Conservation (phyloP, 768 basidiomycete species). For the Lentinus tigrinus region DNA sequence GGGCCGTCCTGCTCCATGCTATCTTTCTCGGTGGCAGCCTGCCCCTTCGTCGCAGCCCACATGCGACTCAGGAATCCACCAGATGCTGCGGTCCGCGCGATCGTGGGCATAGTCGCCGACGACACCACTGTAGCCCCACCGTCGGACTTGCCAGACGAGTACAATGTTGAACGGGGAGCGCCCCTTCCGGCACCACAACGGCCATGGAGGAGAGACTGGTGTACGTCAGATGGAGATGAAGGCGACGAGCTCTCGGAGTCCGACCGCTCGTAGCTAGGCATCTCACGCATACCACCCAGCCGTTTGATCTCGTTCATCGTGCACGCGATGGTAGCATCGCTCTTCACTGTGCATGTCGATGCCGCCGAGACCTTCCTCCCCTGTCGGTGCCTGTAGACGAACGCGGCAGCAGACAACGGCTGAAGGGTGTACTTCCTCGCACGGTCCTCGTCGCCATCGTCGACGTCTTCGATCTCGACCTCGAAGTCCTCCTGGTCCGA, state of each 20-base stretch:
- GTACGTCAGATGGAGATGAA: conserved; percentile 32
- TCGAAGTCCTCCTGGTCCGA: conserved; percentile 20
- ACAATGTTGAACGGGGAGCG: conserved; percentile 29
- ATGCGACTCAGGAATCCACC: conserved; percentile 68
- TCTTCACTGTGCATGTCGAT: conserved; percentile 37
- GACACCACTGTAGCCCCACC: not conserved
- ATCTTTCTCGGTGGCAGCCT: conserved; percentile 19
- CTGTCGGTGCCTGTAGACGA: conserved; percentile 37
- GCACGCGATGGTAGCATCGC: conserved; percentile 19
- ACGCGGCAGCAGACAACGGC: conserved; percentile 2
- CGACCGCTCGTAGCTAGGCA: conserved; percentile 2
- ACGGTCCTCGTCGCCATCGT: not conserved
- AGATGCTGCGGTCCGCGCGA: conserved; percentile 24
- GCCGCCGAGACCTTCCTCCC: conserved; percentile 38
- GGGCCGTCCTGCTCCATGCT: conserved; percentile 24
- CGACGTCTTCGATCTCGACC: conserved; percentile 19
- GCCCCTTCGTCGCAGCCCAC: conserved; percentile 59
- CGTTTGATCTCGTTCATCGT: conserved; percentile 18
- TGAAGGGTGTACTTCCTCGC: conserved; percentile 2
- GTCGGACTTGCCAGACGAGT: not conserved
- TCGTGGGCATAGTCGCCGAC: conserved; percentile 25
- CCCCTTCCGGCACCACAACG: conserved; percentile 19
- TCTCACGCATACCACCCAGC: conserved; percentile 3
- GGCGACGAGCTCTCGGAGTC: conserved; percentile 24
- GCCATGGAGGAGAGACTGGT: conserved; percentile 8